Conservation (phyloP, 768 basidiomycete species). For the Sutorius australiensis region DNA sequence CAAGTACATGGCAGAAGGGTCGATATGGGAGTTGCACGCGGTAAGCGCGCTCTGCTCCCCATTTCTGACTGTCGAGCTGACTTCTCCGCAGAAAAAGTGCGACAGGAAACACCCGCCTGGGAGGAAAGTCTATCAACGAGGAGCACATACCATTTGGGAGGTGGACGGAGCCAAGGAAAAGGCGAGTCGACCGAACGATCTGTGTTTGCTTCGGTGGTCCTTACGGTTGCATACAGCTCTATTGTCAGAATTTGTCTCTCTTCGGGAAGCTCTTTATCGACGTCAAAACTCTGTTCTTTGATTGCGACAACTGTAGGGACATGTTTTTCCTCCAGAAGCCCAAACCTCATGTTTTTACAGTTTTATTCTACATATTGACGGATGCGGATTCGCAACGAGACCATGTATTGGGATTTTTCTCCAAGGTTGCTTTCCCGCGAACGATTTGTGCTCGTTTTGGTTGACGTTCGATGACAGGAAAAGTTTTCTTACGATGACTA, state of each 20-base stretch:
- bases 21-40: constrained; percentile 67
- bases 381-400: constrained; percentile 77
- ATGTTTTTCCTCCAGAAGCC: neutral
- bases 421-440: constrained; percentile 41
- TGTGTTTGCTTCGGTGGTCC: neutral
- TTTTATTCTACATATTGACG: constrained; percentile 90
- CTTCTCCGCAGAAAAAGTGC: constrained; percentile 57
- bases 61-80: constrained; percentile 11
- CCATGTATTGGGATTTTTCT: constrained; percentile 73
- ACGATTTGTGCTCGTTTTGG: neutral
- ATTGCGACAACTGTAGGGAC: constrained; percentile 75
- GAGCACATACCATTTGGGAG: constrained; percentile 91
- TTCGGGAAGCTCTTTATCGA: constrained; percentile 99
- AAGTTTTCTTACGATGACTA: constrained; percentile 95
- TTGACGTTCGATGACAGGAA: constrained; percentile 48
- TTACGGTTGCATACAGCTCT: constrained; percentile 53
- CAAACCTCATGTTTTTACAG: constrained; percentile 24
- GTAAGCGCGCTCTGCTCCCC: constrained; percentile 34
- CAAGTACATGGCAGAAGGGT: constrained; percentile 87
- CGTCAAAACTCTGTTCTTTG: constrained; percentile 92
- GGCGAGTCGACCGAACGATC: constrained; percentile 40
- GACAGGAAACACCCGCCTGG: constrained; percentile 75
- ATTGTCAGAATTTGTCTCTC: constrained; percentile 92
- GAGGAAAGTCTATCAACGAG: constrained; percentile 83
- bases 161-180: constrained; percentile 87